Conservation (phyloP, 73 alveolate species). For the Paraurostyla sp. region DNA sequence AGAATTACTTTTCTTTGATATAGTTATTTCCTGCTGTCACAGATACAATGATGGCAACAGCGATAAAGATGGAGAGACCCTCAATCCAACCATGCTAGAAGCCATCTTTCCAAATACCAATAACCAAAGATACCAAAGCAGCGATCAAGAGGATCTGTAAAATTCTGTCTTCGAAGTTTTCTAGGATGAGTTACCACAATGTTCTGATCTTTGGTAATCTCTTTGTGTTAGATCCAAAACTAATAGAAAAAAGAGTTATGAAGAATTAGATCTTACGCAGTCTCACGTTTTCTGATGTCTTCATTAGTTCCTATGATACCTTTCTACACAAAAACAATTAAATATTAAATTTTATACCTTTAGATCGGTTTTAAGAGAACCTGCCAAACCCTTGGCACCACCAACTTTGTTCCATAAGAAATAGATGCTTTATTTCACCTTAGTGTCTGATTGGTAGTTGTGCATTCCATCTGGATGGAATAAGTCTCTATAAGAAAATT, state of each 20-base stretch:
- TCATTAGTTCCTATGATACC: not conserved
- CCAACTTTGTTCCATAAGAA: slow-evolving; percentile 2
- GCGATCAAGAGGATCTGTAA: slow-evolving; percentile 90
- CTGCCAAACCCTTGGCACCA: slow-evolving; percentile 31
- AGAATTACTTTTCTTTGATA: slow-evolving; percentile 90
- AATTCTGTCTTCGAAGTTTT: slow-evolving; percentile 93
- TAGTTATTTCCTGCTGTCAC: slow-evolving; percentile 93
- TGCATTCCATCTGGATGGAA: slow-evolving; percentile 42
- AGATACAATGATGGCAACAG: slow-evolving; percentile 93
- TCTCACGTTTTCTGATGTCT: not conserved
- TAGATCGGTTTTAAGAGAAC: not conserved
- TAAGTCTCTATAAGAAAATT: slow-evolving; percentile 40
- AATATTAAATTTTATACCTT: not conserved
- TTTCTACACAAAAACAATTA: slow-evolving; percentile 58
- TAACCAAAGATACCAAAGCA: slow-evolving; percentile 88
- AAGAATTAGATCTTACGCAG: slow-evolving; percentile 31
- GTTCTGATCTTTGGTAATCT: slow-evolving; percentile 33
- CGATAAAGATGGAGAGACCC: slow-evolving; percentile 95
- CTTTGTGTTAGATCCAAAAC: slow-evolving; percentile 19
- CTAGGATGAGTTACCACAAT: slow-evolving; percentile 74
- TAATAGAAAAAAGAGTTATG: slow-evolving; percentile 84
- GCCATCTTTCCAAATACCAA: slow-evolving; percentile 92
- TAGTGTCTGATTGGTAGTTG: not conserved
- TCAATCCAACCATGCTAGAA: slow-evolving; percentile 95
- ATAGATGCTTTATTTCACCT: not conserved